These are phyloP conservation scores for Hypericum androsaemum DNA, from an alignment of 345 rosid genomes.

Conservation along the genomic window DNA sequence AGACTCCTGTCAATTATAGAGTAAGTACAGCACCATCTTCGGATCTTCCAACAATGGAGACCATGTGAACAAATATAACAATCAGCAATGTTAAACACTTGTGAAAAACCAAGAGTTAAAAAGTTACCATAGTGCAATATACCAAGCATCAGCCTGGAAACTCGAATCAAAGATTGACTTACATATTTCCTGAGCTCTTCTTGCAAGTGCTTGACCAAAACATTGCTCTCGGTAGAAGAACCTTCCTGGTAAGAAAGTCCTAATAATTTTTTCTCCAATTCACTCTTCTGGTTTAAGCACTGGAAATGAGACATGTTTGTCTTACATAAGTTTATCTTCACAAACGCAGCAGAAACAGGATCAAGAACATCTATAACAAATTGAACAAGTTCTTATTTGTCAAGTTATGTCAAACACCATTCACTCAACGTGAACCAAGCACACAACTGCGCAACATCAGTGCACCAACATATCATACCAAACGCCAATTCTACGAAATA, in stretches of 20 bases:
- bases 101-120: neutral
- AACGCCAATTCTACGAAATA: no score
- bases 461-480: no score
- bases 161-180: slow-evolving; percentile 24
- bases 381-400: no score
- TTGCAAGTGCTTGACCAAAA: slow-evolving; percentile 75
- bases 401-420: no score
- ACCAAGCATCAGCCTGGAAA: no score
- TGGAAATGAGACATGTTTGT: slow-evolving; percentile 19
- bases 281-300: slow-evolving; percentile 69
- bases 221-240: slow-evolving; percentile 43
- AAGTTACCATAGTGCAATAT: neutral
- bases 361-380: no score
- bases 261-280: slow-evolving; percentile 53
- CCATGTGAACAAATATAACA: neutral
- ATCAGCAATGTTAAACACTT: neutral
- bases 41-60: slow-evolving; percentile 1
- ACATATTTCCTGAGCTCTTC: slow-evolving; percentile 83
- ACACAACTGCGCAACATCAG: no score
- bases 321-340: no score
- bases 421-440: no score
- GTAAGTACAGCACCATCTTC: neutral
- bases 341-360: no score
- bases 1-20: slow-evolving; percentile 43
- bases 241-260: slow-evolving; percentile 42